These are phyloP conservation scores for Chalciporus piperatus DNA, from an alignment of 768 basidiomycete species.

Conservation along the genomic window DNA sequence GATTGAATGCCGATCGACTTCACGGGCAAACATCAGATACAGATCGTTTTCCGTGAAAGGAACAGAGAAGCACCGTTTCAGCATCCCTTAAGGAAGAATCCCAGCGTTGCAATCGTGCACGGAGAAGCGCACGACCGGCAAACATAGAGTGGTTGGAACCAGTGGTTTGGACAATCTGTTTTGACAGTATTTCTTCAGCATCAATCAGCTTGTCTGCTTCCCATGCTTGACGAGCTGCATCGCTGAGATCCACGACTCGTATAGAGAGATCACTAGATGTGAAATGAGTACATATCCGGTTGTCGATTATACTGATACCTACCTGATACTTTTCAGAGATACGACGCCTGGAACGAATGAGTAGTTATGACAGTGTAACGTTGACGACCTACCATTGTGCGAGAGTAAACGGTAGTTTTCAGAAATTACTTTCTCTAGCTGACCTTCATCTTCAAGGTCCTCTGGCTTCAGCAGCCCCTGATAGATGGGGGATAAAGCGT, in stretches of 20 bases:
- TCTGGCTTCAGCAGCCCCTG: conserved; percentile 9
- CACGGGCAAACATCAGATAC: background rate
- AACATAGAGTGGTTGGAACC: conserved; percentile 1
- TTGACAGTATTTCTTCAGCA: conserved; percentile 9
- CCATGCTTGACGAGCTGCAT: conserved; percentile 3
- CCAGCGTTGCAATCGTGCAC: too few relatives aligned
- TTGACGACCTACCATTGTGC: conserved; percentile 1
- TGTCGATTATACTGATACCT: background rate
- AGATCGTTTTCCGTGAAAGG: background rate
- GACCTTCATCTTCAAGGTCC: background rate
- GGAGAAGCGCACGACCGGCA: background rate
- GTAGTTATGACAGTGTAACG: background rate
- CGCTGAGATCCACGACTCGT: background rate
- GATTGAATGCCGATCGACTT: conserved; percentile 11
- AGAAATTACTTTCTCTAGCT: conserved; percentile 1
- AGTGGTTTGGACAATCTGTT: background rate
- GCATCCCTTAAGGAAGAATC: conserved; percentile 6
- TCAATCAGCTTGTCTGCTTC: conserved; percentile 3
- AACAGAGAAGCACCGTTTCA: conserved; percentile 2
- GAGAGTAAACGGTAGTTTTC: conserved; percentile 9
- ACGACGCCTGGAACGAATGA: conserved; percentile 2
- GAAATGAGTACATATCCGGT: too few relatives aligned
- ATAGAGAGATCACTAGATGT: background rate
- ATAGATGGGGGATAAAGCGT: background rate
- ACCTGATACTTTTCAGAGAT: conserved; percentile 1